phyloP scores from a whole-genome alignment of 768 basidiomycete genomes.

The Roridomyces roridus region DNA sequence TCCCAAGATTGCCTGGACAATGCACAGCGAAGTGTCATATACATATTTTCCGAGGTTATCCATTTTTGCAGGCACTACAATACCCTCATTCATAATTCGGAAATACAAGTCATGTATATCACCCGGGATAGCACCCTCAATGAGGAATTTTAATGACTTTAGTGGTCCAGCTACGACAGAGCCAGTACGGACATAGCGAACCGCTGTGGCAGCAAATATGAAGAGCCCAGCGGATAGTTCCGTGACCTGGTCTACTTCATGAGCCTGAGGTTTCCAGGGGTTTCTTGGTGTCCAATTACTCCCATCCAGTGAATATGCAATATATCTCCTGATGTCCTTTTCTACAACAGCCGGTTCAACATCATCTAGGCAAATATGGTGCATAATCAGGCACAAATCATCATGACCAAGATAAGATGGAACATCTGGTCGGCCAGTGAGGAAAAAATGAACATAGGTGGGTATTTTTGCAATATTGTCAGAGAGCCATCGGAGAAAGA shows the following conservation, averaged over 20 bases:
- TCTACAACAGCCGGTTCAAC: neutral
- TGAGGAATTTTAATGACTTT: neutral
- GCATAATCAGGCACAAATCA: neutral
- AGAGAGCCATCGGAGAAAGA: slow-evolving; percentile 3
- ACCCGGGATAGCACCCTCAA: neutral
- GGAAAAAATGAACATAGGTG: neutral
- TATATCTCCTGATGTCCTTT: neutral
- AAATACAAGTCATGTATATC: neutral
- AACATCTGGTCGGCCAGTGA: slow-evolving; percentile 13
- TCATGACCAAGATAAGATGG: neutral
- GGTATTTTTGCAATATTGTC: neutral
- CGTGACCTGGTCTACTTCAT: neutral
- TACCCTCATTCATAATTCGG: neutral
- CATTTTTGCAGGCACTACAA: neutral
- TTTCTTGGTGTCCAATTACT: neutral
- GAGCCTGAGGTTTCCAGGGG: neutral
- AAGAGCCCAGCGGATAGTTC: neutral
- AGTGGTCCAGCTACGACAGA: neutral
- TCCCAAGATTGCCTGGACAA: neutral
- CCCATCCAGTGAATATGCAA: neutral
- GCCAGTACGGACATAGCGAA: neutral
- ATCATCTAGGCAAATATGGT: neutral
- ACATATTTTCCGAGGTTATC: neutral
- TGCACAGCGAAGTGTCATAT: neutral
- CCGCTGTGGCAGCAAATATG: slow-evolving; percentile 1